Evolutionary conservation across 1,139 yeast species (phyloP).

Genomic region (Kurtzmaniella quercitrusa): DNA sequence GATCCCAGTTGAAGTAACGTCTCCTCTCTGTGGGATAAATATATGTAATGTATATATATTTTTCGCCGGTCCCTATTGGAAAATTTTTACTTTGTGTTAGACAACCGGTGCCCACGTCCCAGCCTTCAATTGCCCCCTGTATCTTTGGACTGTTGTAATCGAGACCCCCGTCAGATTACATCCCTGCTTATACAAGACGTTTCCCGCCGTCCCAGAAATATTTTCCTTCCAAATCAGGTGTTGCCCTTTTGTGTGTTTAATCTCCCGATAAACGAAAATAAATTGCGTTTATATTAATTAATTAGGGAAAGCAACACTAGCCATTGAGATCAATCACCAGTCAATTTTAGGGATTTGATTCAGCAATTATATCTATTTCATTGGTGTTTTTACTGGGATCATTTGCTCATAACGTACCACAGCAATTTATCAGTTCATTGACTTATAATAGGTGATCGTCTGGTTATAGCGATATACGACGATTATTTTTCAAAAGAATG

Average conservation of each 20-base stretch:
- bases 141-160: not conserved
- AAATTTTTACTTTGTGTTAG: not conserved
- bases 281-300: not conserved
- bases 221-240: not conserved
- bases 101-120: not conserved
- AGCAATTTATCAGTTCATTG: too few relatives aligned
- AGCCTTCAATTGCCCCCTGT: too few relatives aligned
- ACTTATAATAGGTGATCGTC: too few relatives aligned
- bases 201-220: not conserved
- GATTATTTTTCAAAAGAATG: too few relatives aligned
- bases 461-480: too few relatives aligned
- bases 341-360: not conserved
- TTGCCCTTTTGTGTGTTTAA: too few relatives aligned
- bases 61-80: not conserved
- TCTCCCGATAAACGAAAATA: not conserved
- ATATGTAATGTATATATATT: not conserved
- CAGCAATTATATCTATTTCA: not conserved
- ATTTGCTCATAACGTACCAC: too few relatives aligned
- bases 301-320: not conserved
- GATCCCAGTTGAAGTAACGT: not conserved
- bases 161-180: not conserved
- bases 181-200: not conserved
- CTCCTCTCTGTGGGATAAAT: not conserved
- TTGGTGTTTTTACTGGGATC: not conserved
- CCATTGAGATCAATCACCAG: not conserved